A percentile compares a stretch with the other conserved stretches of the same genome.
These are phyloP conservation scores for Podila horticola DNA, from an alignment of 192 early-diverging fungal species.

Conservation along the genomic window DNA sequence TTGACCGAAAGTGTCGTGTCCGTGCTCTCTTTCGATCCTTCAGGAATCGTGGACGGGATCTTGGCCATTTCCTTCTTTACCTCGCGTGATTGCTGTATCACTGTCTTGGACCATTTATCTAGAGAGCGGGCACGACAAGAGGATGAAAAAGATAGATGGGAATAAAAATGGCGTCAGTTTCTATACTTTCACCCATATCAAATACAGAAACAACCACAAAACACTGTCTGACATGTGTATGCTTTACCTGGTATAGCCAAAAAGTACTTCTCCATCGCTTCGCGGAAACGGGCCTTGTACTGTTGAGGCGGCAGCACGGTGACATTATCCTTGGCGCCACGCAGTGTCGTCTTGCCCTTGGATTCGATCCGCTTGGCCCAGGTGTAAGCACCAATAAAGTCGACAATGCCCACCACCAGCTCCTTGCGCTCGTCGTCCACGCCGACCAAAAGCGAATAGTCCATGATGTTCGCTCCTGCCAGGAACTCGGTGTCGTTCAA, in stretches of 20 bases:
- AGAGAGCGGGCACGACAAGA: background rate
- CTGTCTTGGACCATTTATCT: conserved; percentile 52
- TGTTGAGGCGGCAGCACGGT: conserved; percentile 94
- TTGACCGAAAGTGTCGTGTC: background rate
- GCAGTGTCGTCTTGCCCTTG: conserved; percentile 71
- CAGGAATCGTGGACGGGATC: conserved; percentile 14
- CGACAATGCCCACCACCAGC: conserved; percentile 83
- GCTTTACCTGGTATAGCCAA: conserved; percentile 80
- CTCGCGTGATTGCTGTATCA: conserved; percentile 28
- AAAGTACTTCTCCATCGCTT: conserved; percentile 91
- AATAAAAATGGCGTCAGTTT: background rate
- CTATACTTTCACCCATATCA: background rate
- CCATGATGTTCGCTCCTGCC: conserved; percentile 93
- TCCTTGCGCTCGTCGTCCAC: conserved; percentile 88
- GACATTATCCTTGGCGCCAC: conserved; percentile 79
- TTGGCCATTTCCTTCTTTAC: conserved; percentile 13
- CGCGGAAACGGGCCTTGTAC: conserved; percentile 91
- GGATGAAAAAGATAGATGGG: background rate
- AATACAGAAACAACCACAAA: background rate
- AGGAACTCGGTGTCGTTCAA: conserved; percentile 95
- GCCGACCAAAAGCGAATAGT: conserved; percentile 95
- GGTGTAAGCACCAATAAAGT: conserved; percentile 96
- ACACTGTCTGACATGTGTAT: background rate
- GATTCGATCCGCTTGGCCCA: conserved; percentile 98
- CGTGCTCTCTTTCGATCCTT: conserved; percentile 23